Percentiles rank a stretch among this genome's conserved stretches.
phyloP scores from a whole-genome alignment of 139 green algal species.

The Picochlorum sp. region DNA sequence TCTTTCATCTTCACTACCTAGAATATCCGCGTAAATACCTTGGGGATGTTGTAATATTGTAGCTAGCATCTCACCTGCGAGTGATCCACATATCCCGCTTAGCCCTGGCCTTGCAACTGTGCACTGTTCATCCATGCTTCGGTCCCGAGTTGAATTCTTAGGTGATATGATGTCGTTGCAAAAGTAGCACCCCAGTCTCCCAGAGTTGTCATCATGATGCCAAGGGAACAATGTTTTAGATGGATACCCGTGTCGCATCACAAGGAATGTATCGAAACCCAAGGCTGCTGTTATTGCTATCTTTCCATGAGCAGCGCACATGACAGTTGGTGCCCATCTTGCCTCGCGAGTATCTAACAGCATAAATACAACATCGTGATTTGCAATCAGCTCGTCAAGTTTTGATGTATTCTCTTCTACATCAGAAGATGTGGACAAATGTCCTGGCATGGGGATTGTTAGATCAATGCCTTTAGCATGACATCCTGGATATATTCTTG shows the following conservation, averaged over 20 bases:
- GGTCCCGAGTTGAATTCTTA: constrained; percentile 68
- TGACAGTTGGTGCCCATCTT: constrained; percentile 84
- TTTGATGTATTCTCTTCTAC: constrained; percentile 2
- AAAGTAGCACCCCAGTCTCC: constrained; percentile 97
- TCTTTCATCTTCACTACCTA: neutral
- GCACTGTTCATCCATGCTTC: constrained; percentile 94
- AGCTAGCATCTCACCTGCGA: constrained; percentile 84
- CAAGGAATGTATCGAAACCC: constrained; percentile 83
- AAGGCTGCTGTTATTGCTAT: constrained; percentile 85
- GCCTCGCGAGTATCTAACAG: constrained; percentile 93
- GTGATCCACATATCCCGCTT: constrained; percentile 68
- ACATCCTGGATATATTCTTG: constrained; percentile 54
- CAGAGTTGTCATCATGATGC: neutral
- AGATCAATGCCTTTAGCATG: constrained; percentile 37
- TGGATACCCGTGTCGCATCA: constrained; percentile 57
- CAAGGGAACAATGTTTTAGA: too few relatives aligned
- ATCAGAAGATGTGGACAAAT: constrained; percentile 36
- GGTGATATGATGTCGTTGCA: constrained; percentile 97
- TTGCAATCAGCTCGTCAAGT: constrained; percentile 49
- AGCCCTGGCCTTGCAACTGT: constrained; percentile 86
- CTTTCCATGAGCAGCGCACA: constrained; percentile 47
- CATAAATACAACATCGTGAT: constrained; percentile 84
- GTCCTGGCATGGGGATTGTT: constrained; percentile 84
- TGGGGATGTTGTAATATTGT: constrained; percentile 63
- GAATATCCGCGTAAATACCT: constrained; percentile 18